These are phyloP conservation scores for Tuber calosporum DNA, from an alignment of 495 filamentous ascomycete species.

Conservation along the genomic window DNA sequence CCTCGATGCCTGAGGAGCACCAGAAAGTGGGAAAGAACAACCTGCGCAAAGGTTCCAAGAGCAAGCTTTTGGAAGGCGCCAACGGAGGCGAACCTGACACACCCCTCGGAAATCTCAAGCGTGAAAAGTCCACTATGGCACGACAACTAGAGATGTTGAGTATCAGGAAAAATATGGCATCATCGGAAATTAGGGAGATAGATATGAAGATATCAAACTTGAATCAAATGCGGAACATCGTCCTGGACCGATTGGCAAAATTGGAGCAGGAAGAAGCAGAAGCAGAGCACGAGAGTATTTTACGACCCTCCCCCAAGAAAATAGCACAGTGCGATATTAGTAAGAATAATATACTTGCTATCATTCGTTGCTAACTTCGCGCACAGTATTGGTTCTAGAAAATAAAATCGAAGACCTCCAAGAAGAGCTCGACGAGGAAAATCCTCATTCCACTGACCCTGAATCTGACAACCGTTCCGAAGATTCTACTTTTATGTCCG, in stretches of 20 bases:
- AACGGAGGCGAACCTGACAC: constrained; percentile 48
- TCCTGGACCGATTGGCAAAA: constrained; percentile 79
- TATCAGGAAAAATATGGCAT: constrained; percentile 95
- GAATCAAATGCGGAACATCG: constrained; percentile 85
- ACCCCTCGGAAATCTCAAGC: constrained; percentile 63
- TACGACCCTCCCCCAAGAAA: constrained; percentile 10
- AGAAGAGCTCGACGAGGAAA: constrained; percentile 50
- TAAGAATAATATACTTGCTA: constrained; percentile 9
- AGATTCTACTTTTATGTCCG: constrained; percentile 76
- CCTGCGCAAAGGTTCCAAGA: constrained; percentile 53
- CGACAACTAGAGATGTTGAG: constrained; percentile 84
- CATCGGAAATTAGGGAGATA: constrained; percentile 89
- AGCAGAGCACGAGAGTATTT: constrained; percentile 72
- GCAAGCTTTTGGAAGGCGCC: constrained; percentile 44
- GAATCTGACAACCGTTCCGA: constrained; percentile 47
- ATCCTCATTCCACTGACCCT: constrained; percentile 51
- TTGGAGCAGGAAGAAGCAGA: constrained; percentile 88
- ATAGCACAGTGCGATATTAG: constrained; percentile 3
- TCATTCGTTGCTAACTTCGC: constrained; percentile 35
- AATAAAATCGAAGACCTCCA: constrained; percentile 77
- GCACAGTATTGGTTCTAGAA: constrained; percentile 70
- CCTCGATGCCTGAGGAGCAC: constrained; percentile 70
- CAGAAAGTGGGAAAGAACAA: constrained; percentile 57
- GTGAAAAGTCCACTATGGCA: constrained; percentile 66
- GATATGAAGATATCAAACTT: constrained; percentile 94